phyloP scores from a whole-genome alignment of 345 rosid genomes.

The Abelmoschus esculentus region DNA sequence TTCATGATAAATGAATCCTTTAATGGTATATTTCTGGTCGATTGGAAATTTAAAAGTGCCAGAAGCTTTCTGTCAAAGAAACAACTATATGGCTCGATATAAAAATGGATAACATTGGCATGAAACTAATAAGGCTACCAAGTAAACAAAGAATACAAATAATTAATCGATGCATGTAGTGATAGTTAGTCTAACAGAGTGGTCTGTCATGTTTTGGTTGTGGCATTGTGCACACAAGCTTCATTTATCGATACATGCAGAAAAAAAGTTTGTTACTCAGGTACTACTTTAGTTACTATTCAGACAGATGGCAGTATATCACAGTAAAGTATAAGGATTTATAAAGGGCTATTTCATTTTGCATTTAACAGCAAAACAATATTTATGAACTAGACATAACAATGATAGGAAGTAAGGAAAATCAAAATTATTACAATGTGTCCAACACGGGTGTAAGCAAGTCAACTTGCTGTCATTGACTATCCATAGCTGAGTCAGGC shows the following conservation, averaged over 20 bases:
- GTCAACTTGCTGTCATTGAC: neutral
- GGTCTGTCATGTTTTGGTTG: neutral
- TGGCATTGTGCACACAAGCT: neutral
- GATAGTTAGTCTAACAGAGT: neutral
- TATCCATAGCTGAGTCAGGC: neutral
- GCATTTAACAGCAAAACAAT: neutral
- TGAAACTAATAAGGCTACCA: neutral
- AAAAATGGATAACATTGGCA: neutral
- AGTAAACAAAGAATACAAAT: neutral
- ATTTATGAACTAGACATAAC: neutral
- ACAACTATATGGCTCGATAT: neutral
- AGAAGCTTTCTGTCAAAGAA: neutral
- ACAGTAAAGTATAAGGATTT: neutral
- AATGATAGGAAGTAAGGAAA: neutral
- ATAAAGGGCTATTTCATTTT: neutral
- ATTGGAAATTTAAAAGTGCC: neutral
- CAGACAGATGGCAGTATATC: neutral
- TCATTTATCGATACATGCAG: neutral
- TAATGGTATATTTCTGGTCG: neutral
- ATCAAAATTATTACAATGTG: neutral
- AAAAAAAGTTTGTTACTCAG: neutral
- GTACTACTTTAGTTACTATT: neutral
- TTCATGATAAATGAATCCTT: neutral
- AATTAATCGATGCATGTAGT: neutral
- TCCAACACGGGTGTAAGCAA: neutral